Evolutionary conservation across 192 early-diverging fungal species (phyloP).

Genomic region (Piromyces sp.): DNA sequence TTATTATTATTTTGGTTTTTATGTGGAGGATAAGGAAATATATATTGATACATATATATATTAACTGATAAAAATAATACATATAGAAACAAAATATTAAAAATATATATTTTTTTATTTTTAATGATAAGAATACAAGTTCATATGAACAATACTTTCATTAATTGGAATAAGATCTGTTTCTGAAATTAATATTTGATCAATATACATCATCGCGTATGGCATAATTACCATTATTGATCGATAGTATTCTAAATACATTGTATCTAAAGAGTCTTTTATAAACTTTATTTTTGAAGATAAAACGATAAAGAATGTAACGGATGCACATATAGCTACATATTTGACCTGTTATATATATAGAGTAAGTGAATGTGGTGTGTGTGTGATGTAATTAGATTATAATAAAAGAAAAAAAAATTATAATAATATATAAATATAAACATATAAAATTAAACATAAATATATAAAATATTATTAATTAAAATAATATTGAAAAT

Average conservation of each 20-base stretch:
- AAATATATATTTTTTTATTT: too few relatives aligned
- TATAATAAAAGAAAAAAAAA: neutral
- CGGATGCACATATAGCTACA: neutral
- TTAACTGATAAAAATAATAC: too few relatives aligned
- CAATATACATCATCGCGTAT: neutral
- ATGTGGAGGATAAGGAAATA: too few relatives aligned
- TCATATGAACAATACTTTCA: neutral
- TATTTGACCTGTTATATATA: neutral
- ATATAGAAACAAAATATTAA: too few relatives aligned
- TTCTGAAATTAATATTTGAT: neutral
- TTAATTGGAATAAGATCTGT: neutral
- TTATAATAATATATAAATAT: too few relatives aligned
- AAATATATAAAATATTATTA: too few relatives aligned
- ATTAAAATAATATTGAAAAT: too few relatives aligned
- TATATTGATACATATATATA: too few relatives aligned
- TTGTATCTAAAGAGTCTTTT: neutral
- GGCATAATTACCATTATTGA: neutral
- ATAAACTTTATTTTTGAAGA: neutral
- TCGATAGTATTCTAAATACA: neutral
- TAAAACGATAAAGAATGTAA: neutral
- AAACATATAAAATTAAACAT: too few relatives aligned
- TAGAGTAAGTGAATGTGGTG: too few relatives aligned
- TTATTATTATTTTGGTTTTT: too few relatives aligned
- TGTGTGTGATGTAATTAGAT: too few relatives aligned
- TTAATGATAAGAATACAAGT: neutral